Percentiles rank a stretch among this genome's conserved stretches.
Evolutionary conservation across 805 yeast species (phyloP).

Genomic region (Schizosaccharomyces osmophilus): DNA sequence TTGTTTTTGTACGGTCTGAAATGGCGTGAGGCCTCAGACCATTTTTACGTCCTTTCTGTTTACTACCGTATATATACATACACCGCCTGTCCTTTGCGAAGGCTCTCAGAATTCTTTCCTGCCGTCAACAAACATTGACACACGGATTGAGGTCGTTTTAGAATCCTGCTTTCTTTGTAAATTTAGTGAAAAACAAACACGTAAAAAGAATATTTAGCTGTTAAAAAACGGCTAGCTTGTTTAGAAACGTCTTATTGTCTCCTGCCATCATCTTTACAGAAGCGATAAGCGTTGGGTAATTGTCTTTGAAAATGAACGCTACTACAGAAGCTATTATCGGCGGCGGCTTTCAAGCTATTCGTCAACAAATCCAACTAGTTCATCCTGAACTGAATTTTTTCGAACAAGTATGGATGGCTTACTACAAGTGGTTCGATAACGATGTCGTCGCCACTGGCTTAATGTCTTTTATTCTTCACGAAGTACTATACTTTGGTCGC

Average conservation of each 20-base stretch:
- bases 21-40: too few relatives aligned
- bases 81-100: too few relatives aligned
- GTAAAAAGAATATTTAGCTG: too few relatives aligned
- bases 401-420: conserved; percentile 72
- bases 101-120: too few relatives aligned
- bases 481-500: conserved; percentile 72
- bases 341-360: background rate
- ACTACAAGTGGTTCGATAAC: conserved; percentile 63
- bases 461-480: conserved; percentile 61
- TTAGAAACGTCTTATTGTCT: background rate
- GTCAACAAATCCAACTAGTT: conserved; percentile 2
- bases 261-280: background rate
- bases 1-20: too few relatives aligned
- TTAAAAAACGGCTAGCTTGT: background rate
- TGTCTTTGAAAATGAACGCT: background rate
- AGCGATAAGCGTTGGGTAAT: background rate
- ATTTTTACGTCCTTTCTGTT: too few relatives aligned
- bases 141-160: too few relatives aligned
- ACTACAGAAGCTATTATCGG: background rate
- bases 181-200: too few relatives aligned
- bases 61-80: too few relatives aligned
- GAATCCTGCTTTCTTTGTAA: too few relatives aligned
- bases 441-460: conserved; percentile 75
- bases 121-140: too few relatives aligned
- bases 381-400: conserved; percentile 25